phyloP scores from a whole-genome alignment of 2,329 filamentous ascomycete genomes.

The Pyrenochaeta sp. region DNA sequence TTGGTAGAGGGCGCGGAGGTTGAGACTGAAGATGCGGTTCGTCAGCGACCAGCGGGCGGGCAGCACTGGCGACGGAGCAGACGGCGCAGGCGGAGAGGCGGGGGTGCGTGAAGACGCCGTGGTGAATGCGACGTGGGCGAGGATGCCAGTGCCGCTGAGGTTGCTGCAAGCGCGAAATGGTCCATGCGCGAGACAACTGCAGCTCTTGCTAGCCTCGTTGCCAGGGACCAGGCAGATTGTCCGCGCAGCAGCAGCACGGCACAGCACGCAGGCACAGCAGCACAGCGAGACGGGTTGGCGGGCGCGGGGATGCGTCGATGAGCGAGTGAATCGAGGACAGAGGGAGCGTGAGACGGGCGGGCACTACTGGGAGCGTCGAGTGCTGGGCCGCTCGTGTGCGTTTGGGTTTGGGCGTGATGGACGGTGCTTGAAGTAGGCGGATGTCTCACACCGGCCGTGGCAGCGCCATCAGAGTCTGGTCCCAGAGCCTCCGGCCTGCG shows the following conservation, averaged over 20 bases:
- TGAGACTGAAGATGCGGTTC: conserved; percentile 51
- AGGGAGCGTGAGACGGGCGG: no score
- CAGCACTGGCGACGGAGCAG: conserved; percentile 30
- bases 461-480: conserved; percentile 7
- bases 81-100: conserved; percentile 34
- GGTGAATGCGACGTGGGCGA: conserved; percentile 15
- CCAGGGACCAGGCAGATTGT: no score
- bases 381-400: no score
- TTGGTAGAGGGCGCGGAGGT: conserved; percentile 35
- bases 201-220: no score
- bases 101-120: conserved; percentile 37
- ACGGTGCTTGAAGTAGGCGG: no score
- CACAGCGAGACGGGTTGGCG: not conserved
- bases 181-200: conserved; percentile 26
- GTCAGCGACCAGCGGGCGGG: conserved; percentile 51
- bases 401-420: no score
- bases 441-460: conserved; percentile 7
- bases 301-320: no score
- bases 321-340: no score
- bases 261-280: not conserved
- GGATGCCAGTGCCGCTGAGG: conserved; percentile 11
- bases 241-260: not conserved
- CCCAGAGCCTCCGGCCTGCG: not conserved
- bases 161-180: conserved; percentile 7
- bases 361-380: no score